Evolutionary conservation across 106 monocot species (phyloP).

Genomic region (Dioscorea dumetorum): DNA sequence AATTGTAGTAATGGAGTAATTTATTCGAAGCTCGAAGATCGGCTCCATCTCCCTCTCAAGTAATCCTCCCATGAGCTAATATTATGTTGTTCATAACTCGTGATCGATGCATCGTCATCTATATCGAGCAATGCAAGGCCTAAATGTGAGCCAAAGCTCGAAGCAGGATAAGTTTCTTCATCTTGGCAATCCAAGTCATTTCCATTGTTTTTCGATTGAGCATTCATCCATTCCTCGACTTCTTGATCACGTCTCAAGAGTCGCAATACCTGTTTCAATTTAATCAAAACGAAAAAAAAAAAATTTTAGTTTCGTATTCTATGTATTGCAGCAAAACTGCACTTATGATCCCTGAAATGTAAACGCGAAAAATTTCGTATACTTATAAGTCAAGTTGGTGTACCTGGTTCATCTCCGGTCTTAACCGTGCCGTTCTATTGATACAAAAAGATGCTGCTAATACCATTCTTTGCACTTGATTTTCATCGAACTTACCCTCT

Average conservation of each 20-base stretch:
- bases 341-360: not conserved
- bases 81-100: constrained; percentile 55
- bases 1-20: not conserved
- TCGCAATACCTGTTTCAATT: constrained; percentile 39
- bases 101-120: constrained; percentile 56
- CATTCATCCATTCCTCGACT: constrained; percentile 24
- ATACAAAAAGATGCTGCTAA: constrained; percentile 69
- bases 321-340: not conserved
- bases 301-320: not conserved
- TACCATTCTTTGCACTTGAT: constrained; percentile 51
- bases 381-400: not conserved
- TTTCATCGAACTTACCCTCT: constrained; percentile 38
- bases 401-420: constrained; percentile 75
- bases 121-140: constrained; percentile 76
- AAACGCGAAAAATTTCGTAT: too few relatives aligned
- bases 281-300: not conserved
- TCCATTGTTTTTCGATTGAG: not conserved
- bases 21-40: constrained; percentile 76
- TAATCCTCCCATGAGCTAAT: constrained; percentile 60
- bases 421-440: constrained; percentile 47
- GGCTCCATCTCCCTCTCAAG: constrained; percentile 59
- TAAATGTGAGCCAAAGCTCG: constrained; percentile 65
- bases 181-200: constrained; percentile 44
- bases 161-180: constrained; percentile 53
- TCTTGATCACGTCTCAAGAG: constrained; percentile 55